Evolutionary conservation across 164 flowering plant species (phyloP), one percentile per base, ranked within the genome.

Genomic region (Tinospora cordifolia): DNA sequence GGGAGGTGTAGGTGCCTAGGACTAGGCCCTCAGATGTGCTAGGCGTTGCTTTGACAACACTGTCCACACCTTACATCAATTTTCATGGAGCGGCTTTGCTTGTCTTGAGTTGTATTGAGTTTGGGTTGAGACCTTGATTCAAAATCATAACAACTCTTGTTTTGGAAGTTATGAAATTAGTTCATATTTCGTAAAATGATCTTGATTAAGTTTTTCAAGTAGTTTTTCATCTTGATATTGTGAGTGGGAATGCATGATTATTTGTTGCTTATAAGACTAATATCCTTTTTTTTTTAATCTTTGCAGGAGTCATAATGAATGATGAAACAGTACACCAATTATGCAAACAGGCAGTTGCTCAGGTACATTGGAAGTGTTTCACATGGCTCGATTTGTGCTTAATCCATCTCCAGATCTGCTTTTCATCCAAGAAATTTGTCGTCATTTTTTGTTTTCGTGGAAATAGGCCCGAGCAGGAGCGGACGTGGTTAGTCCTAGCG

Each of bases 401-500:
- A 54, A 39, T n/a, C 59, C 49, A 41, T 65, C 38, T 44, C 68
- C 12, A 21, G 27, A 26, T 51, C 39, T 5, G 57, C 13, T 36
- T 40, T 49, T 58, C 22, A 22, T 44, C 38, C 63, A 47, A 58
- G n/a, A 21, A 27, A 30, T 60, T 68, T 67, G 27, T 58, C 7
- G 70, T 77, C 54, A 22, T 65, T 22, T 74, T 59, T 36, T 34
- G 62, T 78, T 22, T 51, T 70, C 66, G 19, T 65, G 14, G 68
- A 12, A 62, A 62, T 72, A 95, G 99, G 99, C 97, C 47, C 83
- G 92, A 74, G 98, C 99, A 65, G 99, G 98, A 63, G 99, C 98
- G 27, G 99, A 95, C 83, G 92, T 95, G 72, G 91, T 92, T 36
- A 90, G 97, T 77, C 98, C 99, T 30, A 92, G 99, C 82, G 98